Conservation (phyloP, 1,284 basidiomycete species). For the Salmacisia buchloeana region DNA sequence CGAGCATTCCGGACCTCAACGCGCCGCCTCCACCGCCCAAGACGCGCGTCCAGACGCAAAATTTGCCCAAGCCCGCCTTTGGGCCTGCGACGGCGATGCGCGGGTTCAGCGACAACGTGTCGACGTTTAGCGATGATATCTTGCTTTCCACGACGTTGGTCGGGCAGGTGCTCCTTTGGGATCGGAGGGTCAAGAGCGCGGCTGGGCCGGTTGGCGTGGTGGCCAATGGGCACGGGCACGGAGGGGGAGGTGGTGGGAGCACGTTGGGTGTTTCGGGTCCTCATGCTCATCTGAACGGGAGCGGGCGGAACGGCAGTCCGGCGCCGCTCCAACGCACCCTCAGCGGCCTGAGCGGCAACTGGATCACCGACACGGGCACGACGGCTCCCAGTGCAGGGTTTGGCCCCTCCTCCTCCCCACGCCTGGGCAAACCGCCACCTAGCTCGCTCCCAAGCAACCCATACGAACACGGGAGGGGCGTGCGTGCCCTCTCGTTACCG, state of each 20-base stretch:
- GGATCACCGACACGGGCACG: not conserved
- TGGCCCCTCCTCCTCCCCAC: too few relatives aligned
- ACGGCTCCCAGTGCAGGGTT: slow-evolving; percentile 12
- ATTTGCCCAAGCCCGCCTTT: slow-evolving; percentile 39
- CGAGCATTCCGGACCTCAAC: not conserved
- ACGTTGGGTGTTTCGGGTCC: slow-evolving; percentile 10
- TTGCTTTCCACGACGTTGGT: slow-evolving; percentile 85
- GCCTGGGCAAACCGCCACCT: too few relatives aligned
- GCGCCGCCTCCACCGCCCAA: not conserved
- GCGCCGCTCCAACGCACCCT: slow-evolving; percentile 8
- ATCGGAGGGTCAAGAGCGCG: slow-evolving; percentile 61
- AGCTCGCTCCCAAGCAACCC: too few relatives aligned
- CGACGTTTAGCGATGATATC: slow-evolving; percentile 69
- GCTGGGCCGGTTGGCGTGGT: not conserved
- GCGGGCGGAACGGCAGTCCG: not conserved
- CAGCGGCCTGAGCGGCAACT: not conserved
- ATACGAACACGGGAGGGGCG: slow-evolving; percentile 54
- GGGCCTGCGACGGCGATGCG: slow-evolving; percentile 34
- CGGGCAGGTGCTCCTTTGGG: slow-evolving; percentile 87
- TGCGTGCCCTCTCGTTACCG: slow-evolving; percentile 76
- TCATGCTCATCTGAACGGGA: slow-evolving; percentile 1
- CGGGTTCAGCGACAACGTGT: slow-evolving; percentile 42
- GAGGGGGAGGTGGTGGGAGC: not conserved
- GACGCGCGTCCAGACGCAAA: slow-evolving; percentile 2
- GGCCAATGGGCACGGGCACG: not conserved